Evolutionary conservation across 768 basidiomycete genomes (phyloP).

Genomic region (Termitomyces sp.): DNA sequence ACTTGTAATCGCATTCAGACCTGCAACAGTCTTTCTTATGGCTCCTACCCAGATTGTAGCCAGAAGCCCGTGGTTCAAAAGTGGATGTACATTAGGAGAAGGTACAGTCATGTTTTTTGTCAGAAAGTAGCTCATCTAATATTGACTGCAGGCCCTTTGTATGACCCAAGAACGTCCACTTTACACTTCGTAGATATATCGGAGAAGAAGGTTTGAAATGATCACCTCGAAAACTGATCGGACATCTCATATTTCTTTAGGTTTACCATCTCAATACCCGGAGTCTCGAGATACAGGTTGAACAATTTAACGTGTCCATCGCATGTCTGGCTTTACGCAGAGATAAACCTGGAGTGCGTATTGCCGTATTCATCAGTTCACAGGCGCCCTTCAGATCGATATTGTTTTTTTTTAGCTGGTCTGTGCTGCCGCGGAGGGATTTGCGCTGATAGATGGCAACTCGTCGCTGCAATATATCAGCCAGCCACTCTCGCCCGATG

Average conservation of each 20-base stretch:
- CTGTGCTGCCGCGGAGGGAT: constrained; percentile 53
- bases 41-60: constrained; percentile 30
- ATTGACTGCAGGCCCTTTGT: constrained; percentile 48
- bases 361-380: not conserved
- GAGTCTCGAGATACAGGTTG: constrained; percentile 33
- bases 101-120: constrained; percentile 27
- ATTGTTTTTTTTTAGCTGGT: constrained; percentile 37
- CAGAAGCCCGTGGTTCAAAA: constrained; percentile 40
- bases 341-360: constrained; percentile 38
- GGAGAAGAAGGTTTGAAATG: constrained; percentile 39
- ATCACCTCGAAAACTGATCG: not conserved
- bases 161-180: constrained; percentile 45
- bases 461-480: constrained; percentile 44
- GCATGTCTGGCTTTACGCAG: constrained; percentile 54
- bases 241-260: constrained; percentile 21
- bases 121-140: constrained; percentile 12
- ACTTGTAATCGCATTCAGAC: not conserved
- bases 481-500: constrained; percentile 41
- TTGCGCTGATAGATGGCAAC: constrained; percentile 42
- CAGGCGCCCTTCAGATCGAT: not conserved
- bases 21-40: constrained; percentile 10
- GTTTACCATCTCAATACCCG: constrained; percentile 47
- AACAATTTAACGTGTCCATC: constrained; percentile 50
- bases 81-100: constrained; percentile 59
- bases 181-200: constrained; percentile 70